Evolutionary conservation across 805 yeast genomes (phyloP).

Genomic region (Ogataea parapolymorpha): DNA sequence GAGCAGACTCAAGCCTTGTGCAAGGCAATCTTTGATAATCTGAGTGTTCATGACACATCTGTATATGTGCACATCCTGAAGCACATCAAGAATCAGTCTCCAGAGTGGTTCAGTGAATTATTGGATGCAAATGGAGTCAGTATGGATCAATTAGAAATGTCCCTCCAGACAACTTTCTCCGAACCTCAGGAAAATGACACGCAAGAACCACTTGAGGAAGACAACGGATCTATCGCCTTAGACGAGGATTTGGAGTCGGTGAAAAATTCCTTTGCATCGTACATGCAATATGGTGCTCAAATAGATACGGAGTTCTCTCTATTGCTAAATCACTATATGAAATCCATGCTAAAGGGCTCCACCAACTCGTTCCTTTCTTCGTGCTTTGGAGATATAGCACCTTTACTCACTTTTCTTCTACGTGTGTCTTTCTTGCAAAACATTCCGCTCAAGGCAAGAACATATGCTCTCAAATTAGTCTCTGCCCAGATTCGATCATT

Average conservation of each 20-base stretch:
- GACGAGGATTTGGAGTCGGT: constrained; percentile 5
- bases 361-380: constrained; percentile 16
- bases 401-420: constrained; percentile 54
- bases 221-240: too few relatives aligned
- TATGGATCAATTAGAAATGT: constrained; percentile 56
- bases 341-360: constrained; percentile 34
- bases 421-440: constrained; percentile 55
- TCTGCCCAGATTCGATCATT: constrained; percentile 35
- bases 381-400: constrained; percentile 16
- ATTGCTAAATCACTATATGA: constrained; percentile 41
- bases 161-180: constrained; percentile 59
- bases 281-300: constrained; percentile 27
- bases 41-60: constrained; percentile 10
- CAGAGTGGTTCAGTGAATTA: constrained; percentile 38
- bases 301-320: too few relatives aligned
- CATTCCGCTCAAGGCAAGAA: constrained; percentile 56
- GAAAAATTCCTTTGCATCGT: constrained; percentile 29
- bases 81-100: constrained; percentile 35
- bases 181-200: constrained; percentile 21
- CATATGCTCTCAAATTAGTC: constrained; percentile 44
- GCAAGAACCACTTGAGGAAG: too few relatives aligned
- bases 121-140: constrained; percentile 35
- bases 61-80: constrained; percentile 35
- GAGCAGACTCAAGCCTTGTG: constrained; percentile 25
- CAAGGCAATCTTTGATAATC: constrained; percentile 20